These are phyloP conservation scores for Neoboletus magnificus DNA, from an alignment of 768 basidiomycete genomes.

Conservation along the genomic window DNA sequence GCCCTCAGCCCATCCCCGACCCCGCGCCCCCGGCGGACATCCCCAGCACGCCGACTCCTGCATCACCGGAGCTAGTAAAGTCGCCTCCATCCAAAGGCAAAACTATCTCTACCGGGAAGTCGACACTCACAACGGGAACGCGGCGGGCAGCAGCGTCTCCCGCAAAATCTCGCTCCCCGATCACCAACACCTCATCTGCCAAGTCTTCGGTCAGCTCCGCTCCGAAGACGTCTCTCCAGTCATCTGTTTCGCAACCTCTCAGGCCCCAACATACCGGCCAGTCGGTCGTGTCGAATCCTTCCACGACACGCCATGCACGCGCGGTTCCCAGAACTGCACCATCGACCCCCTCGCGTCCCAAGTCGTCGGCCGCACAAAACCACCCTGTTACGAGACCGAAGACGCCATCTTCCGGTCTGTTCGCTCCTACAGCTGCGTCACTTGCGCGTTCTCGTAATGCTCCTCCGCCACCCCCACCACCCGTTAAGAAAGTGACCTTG, in stretches of 20 bases:
- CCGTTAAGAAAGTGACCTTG: constrained; percentile 53
- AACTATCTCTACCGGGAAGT: constrained; percentile 12
- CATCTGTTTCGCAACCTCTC: constrained; percentile 37
- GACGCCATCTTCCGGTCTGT: constrained; percentile 64
- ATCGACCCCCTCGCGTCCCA: constrained; percentile 34
- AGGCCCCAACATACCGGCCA: constrained; percentile 42
- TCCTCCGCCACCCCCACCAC: constrained; percentile 42
- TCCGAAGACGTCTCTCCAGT: constrained; percentile 30
- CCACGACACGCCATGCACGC: constrained; percentile 28
- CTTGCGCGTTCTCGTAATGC: constrained; percentile 66
- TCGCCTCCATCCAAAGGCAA: constrained; percentile 23
- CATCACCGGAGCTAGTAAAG: constrained; percentile 20
- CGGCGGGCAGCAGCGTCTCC: constrained; percentile 21
- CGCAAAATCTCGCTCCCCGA: constrained; percentile 30
- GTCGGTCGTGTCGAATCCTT: constrained; percentile 34
- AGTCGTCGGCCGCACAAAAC: constrained; percentile 31
- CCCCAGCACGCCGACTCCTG: constrained; percentile 20
- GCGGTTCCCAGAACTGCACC: constrained; percentile 29
- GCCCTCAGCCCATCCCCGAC: constrained; percentile 31
- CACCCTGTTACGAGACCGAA: constrained; percentile 42
- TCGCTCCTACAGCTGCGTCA: constrained; percentile 81
- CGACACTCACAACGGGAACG: constrained; percentile 22
- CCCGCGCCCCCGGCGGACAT: constrained; percentile 16
- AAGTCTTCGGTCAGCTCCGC: constrained; percentile 25
- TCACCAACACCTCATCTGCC: constrained; percentile 14